phyloP scores from a whole-genome alignment of 129 eudicot genomes.

The Flaveria trinervia region DNA sequence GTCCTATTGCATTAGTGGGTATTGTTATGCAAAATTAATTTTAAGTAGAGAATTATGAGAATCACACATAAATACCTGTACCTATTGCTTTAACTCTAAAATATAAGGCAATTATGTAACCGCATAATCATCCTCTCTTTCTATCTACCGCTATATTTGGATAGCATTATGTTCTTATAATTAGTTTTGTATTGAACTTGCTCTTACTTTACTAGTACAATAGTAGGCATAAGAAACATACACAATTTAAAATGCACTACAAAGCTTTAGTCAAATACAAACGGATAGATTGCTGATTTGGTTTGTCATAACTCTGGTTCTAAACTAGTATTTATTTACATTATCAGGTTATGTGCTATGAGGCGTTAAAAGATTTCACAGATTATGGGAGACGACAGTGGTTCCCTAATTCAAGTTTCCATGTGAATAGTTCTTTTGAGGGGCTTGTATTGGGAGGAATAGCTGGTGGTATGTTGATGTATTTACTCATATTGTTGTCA shows the following conservation, averaged over 20 bases:
- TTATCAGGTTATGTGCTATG: conserved; percentile 80
- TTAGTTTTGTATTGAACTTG: background rate
- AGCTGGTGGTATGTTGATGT: conserved; percentile 78
- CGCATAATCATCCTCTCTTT: background rate
- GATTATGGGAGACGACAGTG: conserved; percentile 65
- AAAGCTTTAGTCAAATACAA: background rate
- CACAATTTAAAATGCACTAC: background rate
- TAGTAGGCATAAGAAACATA: background rate
- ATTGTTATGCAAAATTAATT: background rate
- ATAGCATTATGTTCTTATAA: background rate
- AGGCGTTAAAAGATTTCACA: conserved; percentile 69
- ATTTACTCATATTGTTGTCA: conserved; percentile 1
- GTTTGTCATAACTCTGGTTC: background rate
- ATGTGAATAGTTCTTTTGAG: conserved; percentile 66
- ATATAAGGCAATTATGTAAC: background rate
- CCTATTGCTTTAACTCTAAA: background rate
- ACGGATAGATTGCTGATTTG: background rate
- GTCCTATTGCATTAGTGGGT: background rate
- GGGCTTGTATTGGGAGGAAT: conserved; percentile 93
- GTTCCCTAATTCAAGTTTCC: conserved; percentile 55
- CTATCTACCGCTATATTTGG: background rate
- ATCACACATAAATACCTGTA: background rate
- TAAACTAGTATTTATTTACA: conserved; percentile 13
- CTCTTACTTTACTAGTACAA: background rate
- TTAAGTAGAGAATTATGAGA: background rate